These are phyloP conservation scores for Hordeum marinum DNA, from an alignment of 176 grass and related monocot species.

Conservation along the genomic window DNA sequence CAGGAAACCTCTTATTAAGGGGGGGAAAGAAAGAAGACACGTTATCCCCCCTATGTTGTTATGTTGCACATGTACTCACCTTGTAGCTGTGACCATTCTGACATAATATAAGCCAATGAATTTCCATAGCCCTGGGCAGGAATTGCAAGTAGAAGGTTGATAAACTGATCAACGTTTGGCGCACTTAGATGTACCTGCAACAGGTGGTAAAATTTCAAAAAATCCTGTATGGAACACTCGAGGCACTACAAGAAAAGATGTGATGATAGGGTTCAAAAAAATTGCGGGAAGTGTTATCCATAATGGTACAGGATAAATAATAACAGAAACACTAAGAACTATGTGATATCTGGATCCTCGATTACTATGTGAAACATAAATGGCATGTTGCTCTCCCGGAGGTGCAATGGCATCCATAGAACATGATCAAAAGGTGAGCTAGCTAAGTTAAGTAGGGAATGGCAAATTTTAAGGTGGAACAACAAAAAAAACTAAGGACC, in stretches of 20 bases:
- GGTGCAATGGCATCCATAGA: background rate
- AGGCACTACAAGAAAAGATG: background rate
- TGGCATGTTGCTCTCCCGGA: background rate
- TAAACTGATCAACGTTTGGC: conserved; percentile 78
- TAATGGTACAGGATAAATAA: background rate
- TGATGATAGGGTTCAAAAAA: background rate
- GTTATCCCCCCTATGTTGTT: background rate
- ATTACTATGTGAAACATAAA: background rate
- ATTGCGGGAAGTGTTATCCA: background rate
- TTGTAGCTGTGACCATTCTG: conserved; percentile 88
- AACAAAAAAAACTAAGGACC: background rate
- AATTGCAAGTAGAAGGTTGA: conserved; percentile 77
- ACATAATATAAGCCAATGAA: conserved; percentile 86
- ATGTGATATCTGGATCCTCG: background rate
- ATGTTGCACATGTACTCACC: conserved; percentile 29
- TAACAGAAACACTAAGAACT: background rate
- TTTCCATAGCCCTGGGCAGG: conserved; percentile 60
- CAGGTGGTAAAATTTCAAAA: background rate
- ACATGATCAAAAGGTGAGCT: background rate
- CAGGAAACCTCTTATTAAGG: conserved; percentile 5
- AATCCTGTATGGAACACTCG: background rate
- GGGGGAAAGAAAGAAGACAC: background rate
- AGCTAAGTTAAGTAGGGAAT: background rate
- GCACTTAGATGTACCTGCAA: conserved; percentile 94
- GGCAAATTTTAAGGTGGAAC: background rate